Percentiles rank a stretch among this genome's conserved stretches.
Conservation (phyloP, 2,329 filamentous ascomycete species). For the Byssothecium circinans region DNA sequence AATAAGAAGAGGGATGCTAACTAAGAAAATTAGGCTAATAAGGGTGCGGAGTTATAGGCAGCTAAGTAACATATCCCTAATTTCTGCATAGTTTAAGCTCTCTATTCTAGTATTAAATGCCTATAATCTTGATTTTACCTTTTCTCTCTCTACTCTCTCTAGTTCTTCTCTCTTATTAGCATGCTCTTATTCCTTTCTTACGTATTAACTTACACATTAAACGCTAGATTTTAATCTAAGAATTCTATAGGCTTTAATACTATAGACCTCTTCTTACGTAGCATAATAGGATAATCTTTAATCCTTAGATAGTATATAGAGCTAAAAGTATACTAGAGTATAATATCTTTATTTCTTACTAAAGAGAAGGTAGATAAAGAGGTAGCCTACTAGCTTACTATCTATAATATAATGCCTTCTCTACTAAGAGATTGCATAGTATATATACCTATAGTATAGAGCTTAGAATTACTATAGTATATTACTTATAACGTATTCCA, state of each 20-base stretch:
- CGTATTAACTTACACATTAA: constrained; percentile 22
- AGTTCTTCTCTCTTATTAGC: too few relatives aligned
- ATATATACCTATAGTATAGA: constrained; percentile 25
- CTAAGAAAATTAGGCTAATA: background rate
- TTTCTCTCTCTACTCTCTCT: too few relatives aligned
- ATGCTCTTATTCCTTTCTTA: too few relatives aligned
- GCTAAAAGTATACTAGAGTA: constrained; percentile 35
- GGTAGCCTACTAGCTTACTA: constrained; percentile 9
- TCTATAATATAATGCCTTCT: constrained; percentile 25
- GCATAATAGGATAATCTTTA: constrained; percentile 38
- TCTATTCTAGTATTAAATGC: background rate
- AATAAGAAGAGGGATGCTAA: background rate
- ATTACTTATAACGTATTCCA: constrained; percentile 39
- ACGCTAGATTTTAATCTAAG: constrained; percentile 25
- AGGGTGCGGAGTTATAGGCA: background rate
- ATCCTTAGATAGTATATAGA: constrained; percentile 32
- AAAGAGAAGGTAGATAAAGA: background rate
- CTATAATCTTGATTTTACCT: background rate
- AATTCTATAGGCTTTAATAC: constrained; percentile 30
- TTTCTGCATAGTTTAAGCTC: background rate
- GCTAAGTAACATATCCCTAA: background rate
- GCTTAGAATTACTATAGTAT: constrained; percentile 24
- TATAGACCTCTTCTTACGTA: constrained; percentile 27
- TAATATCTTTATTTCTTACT: constrained; percentile 27
- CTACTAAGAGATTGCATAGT: constrained; percentile 32